phyloP scores from a whole-genome alignment of 106 monocot genomes.

The Narthecium ossifragum region DNA sequence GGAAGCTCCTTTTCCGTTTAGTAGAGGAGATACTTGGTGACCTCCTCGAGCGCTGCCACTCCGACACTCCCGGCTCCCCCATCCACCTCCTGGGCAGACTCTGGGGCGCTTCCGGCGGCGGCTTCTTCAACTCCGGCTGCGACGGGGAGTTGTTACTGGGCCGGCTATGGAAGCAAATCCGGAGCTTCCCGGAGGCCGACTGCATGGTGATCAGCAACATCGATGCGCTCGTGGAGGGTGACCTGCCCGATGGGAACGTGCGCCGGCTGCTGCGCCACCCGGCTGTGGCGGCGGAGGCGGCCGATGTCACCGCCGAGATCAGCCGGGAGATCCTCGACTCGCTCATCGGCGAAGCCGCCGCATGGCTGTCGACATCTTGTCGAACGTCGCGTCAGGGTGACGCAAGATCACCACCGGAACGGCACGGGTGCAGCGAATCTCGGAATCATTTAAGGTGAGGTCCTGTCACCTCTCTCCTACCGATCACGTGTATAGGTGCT shows the following conservation, averaged over 20 bases:
- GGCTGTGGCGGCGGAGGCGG: conserved; percentile 40
- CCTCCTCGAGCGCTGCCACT: conserved; percentile 2
- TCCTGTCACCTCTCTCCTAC: too few relatives aligned
- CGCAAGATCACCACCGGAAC: conserved; percentile 7
- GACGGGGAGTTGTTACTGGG: conserved; percentile 15
- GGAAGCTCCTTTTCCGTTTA: conserved; percentile 80
- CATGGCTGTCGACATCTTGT: not conserved
- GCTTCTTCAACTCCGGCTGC: too few relatives aligned
- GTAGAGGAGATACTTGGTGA: conserved; percentile 61
- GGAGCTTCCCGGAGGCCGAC: conserved; percentile 38
- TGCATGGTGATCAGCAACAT: conserved; percentile 46
- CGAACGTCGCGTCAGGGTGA: not conserved
- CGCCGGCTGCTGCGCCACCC: conserved; percentile 39
- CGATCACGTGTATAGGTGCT: too few relatives aligned
- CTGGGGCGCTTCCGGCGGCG: too few relatives aligned
- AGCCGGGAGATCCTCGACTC: conserved; percentile 33
- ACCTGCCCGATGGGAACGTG: conserved; percentile 25
- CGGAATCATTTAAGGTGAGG: too few relatives aligned
- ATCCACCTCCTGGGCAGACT: too few relatives aligned
- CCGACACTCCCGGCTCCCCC: not conserved
- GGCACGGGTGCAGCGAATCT: too few relatives aligned
- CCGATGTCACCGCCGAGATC: conserved; percentile 26
- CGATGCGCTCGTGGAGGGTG: conserved; percentile 38
- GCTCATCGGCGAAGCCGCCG: conserved; percentile 28
- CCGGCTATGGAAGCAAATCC: conserved; percentile 31